Conservation (phyloP, 495 filamentous ascomycete genomes). For the Hypoxylon fragiforme region DNA sequence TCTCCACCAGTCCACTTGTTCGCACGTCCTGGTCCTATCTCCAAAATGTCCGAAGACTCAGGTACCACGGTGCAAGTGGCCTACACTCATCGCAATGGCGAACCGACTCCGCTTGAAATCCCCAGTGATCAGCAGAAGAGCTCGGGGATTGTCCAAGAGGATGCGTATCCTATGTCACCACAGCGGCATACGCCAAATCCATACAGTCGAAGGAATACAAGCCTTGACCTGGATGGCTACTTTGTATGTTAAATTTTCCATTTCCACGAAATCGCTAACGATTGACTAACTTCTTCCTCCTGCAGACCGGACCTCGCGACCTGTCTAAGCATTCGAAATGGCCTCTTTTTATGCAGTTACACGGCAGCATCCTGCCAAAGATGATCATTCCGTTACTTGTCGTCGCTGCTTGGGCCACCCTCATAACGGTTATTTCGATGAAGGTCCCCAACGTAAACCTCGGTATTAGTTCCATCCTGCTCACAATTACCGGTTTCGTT, state of each 20-base stretch:
- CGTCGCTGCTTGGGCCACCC: conserved; percentile 69
- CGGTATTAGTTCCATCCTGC: conserved; percentile 67
- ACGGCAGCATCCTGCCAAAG: conserved; percentile 78
- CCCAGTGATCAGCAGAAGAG: conserved; percentile 21
- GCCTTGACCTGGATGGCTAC: conserved; percentile 55
- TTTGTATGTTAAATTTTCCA: conserved; percentile 46
- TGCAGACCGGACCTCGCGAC: conserved; percentile 65
- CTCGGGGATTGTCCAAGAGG: conserved; percentile 19
- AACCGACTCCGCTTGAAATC: conserved; percentile 9
- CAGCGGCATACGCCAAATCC: conserved; percentile 43
- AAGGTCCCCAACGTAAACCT: conserved; percentile 58
- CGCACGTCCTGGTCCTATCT: conserved; percentile 4
- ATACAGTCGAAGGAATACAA: conserved; percentile 50
- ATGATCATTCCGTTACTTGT: conserved; percentile 75
- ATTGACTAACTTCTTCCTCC: conserved; percentile 5
- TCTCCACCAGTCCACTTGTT: conserved; percentile 7
- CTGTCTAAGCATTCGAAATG: conserved; percentile 78
- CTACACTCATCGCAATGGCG: conserved; percentile 12
- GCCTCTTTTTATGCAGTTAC: conserved; percentile 77
- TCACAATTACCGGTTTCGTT: conserved; percentile 89
- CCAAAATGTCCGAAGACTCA: conserved; percentile 39
- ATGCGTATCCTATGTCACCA: conserved; percentile 40
- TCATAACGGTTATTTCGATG: conserved; percentile 65
- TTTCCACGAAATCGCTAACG: neutral
- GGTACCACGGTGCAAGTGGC: conserved; percentile 7